Base-by-base conservation (phyloP, 2,329 filamentous ascomycete genomes). In the Fusarium xyrophilum region DNA sequence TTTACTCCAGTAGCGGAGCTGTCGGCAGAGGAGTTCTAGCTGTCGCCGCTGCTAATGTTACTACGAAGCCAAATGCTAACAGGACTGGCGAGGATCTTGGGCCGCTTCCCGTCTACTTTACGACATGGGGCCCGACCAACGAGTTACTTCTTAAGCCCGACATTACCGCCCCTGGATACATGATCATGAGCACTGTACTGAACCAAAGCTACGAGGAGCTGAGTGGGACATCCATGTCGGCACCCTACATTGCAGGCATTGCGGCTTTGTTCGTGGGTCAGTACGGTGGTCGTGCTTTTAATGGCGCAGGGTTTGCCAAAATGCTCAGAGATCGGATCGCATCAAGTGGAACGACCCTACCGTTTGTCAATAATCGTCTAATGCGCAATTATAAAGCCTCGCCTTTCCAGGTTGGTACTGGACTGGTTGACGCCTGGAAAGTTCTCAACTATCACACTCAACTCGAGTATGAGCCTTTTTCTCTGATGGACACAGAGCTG, bases 191-290 rank as follows among this genome's bases (percentile, higher is more conserved):
- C 43, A 86, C 84, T 4, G 82, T 81, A 44, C 78, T 81, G 3
- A 74, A 81, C 27, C 76, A 77, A 27, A 68, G 61, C 13, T 88
- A 85, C 64, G 79, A 79, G 17, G 76, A 83, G 10, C 76, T 84
- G 56, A 83, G 80, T 44, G 86, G 86, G 44, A 88, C 86, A 1
- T 86, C 84, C 2, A 87, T 88, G 85, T 82, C 85, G 2, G 82
- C 82, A 8, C 85, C 85, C 1, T 85, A 85, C 60, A 78, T 85
- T 27, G 83, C 85, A 38, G 85, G 84, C 17, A 76, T 84, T n/a
- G 82, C 81, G 6, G 82, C 82, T 10, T 72, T 85, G 28, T 84
- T 81, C 63, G 78, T 84, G 43, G 76, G 79, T 11, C 71, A 79
- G 27, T 73, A 80, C 54, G 82, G 82, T 4, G 81, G 82, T 3